Evolutionary conservation across 257 asterid genomes (phyloP), one percentile per base, ranked within the genome.

Genomic region (Parsonsia alboflavescens): DNA sequence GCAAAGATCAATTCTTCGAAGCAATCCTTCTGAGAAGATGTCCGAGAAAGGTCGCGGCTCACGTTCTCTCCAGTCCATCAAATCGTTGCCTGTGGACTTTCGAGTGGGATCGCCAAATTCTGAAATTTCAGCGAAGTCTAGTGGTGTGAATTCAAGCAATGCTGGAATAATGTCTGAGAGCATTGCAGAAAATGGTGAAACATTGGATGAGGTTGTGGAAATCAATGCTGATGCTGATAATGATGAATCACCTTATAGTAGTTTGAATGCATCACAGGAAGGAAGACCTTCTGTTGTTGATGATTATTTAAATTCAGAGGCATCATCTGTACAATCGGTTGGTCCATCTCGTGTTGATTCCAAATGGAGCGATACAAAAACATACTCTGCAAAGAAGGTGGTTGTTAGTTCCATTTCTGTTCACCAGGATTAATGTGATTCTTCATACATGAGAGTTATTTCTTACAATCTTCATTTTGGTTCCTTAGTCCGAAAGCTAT

Each of bases 191-290:
- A 81, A 82, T 77, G 89, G 73, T 77, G 87, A 76, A 63, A 75
- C 73, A n/a, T 58, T 48, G 58, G 67, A 75, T 74, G 91, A 79
- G 75, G 75, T 73, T 22, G 53, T 41, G 46, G 81, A 68, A 54
- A 68, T 72, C 22, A 86, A 80, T 79, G 82, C 70, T n/a, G 82
- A 80, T 79, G 82, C 70, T n/a, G 82, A 80, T 58, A 83, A 45
- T 80, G 91, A 89, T 72, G 98, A 93, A 68, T 93, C 98, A 19
- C 97, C 97, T 26, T 93, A 91, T 83, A 71, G 82, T 80, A 80
- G 88, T 80, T 80, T 85, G 82, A 85, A 79, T 74, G 53, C 80
- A 74, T 78, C 86, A 74, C 78, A 75, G 26, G 86, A 89, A 79
- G 89, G 76, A 41, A 84, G 79, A 49, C 81, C 83, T 76, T 80